A percentile compares a stretch with the other conserved stretches of the same genome.
These are phyloP conservation scores for Cladosporium halotolerans DNA, from an alignment of 2,329 filamentous ascomycete species.

Conservation along the genomic window DNA sequence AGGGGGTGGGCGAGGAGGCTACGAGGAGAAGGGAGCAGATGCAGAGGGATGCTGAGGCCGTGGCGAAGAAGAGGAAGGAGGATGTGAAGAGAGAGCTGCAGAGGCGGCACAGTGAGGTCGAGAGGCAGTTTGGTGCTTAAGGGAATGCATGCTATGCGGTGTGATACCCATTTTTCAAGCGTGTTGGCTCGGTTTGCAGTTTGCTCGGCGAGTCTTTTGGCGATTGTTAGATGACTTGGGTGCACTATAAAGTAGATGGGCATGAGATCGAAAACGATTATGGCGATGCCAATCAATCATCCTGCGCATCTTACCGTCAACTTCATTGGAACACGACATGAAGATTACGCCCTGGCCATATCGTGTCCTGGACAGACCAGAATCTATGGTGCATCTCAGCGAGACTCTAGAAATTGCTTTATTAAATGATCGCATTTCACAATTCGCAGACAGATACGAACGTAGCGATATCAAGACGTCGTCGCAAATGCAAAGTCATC, in stretches of 20 bases:
- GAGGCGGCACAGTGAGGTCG: slow-evolving; percentile 31
- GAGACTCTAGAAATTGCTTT: no score
- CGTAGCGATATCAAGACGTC: neutral
- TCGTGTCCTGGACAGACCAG: no score
- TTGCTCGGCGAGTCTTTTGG: no score
- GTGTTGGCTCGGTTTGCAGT: no score
- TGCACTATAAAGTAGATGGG: no score
- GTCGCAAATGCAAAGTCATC: neutral
- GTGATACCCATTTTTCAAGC: neutral
- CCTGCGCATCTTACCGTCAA: no score
- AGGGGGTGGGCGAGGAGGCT: slow-evolving; percentile 65
- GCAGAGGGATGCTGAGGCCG: slow-evolving; percentile 19
- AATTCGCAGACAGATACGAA: neutral
- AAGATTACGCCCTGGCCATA: no score
- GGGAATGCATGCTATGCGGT: neutral
- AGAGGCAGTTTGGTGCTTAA: slow-evolving; percentile 34
- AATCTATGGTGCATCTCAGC: neutral
- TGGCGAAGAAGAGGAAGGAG: slow-evolving; percentile 7
- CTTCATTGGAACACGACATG: no score
- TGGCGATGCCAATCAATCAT: no score
- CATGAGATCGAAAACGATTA: no score
- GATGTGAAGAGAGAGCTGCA: slow-evolving; percentile 15
- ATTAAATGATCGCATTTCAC: neutral
- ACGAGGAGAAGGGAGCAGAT: slow-evolving; percentile 26
- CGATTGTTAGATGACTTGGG: no score